Base-by-base conservation (phyloP, 1,139 yeast species). In the Ogataea hybrid region DNA sequence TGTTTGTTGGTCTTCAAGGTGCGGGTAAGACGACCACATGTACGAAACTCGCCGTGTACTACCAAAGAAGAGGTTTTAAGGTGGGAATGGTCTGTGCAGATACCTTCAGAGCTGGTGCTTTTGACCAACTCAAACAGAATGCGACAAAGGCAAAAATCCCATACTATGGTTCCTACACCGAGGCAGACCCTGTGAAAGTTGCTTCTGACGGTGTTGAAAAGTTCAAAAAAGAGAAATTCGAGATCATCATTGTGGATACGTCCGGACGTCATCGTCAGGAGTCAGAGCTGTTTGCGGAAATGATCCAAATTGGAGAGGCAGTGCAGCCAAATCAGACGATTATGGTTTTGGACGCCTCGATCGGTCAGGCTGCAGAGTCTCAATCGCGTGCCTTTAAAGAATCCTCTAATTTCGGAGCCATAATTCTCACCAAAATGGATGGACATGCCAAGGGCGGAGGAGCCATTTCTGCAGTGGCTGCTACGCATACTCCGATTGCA, bases 361-460 rank as follows among this genome's bases (percentile, higher is more conserved):
- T 92, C 51, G 98, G 98, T 61, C 98, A 92, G 68, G 97, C 97
- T 5, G 98, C 98, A 1, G 97, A 92, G 68, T 76, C 85, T 6
- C 98, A 92, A 68, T 89, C 96, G 6, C 77, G 75, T 57, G 98
- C 98, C 2, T 92, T 92, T 69, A 92, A 92, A 64, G 97, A 89
- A 43, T 79, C 92, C 32, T 75, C 97, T 4, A 81, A 92, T 59
- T 92, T 92, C 59, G 98, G 98, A 58, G 90, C 97, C 20, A 92
- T 92, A 52, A 85, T 92, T 48, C 75, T 92, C 61, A 92, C 98
- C 22, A 92, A 92, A 64, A 84, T 92, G 95, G 98, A 92, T 64
- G 98, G 98, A 36, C 97, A 92, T 61, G 98, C 98, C 30, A 92
- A 86, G 67, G 98, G 98, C 62, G 98, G 98, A 69, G 98, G 98